Conservation (phyloP, 208 protist species). For the Leishmania mexicana region DNA sequence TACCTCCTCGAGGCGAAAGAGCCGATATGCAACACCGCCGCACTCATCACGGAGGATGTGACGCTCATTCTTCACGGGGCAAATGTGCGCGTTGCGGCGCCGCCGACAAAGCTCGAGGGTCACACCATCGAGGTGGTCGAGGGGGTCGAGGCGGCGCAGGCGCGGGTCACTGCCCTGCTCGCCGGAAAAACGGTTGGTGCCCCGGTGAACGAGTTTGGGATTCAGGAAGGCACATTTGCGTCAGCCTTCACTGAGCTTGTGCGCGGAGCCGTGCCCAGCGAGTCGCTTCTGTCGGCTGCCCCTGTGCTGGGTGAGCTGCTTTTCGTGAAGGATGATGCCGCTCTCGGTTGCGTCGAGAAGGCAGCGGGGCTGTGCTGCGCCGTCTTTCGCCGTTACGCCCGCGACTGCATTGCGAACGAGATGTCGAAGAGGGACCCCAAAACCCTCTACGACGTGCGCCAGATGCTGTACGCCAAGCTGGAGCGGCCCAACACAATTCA, state of each 20-base stretch:
- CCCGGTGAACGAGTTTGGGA: slow-evolving; percentile 68
- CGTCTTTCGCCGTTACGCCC: slow-evolving; percentile 76
- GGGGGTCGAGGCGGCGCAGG: slow-evolving; percentile 11
- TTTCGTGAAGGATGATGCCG: slow-evolving; percentile 81
- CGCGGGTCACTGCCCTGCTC: slow-evolving; percentile 31
- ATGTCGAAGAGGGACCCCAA: slow-evolving; percentile 51
- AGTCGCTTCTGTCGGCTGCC: slow-evolving; percentile 54
- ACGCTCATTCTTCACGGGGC: slow-evolving; percentile 53
- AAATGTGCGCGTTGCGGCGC: slow-evolving; percentile 19
- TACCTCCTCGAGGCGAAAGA: slow-evolving; percentile 62
- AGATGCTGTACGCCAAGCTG: slow-evolving; percentile 69
- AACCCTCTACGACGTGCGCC: slow-evolving; percentile 64
- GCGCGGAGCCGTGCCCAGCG: slow-evolving; percentile 24
- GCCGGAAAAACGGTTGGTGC: slow-evolving; percentile 47
- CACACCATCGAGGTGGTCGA: slow-evolving; percentile 18
- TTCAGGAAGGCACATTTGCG: slow-evolving; percentile 80
- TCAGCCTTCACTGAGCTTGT: slow-evolving; percentile 39
- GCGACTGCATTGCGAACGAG: slow-evolving; percentile 57
- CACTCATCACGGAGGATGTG: slow-evolving; percentile 44
- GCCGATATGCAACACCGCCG: slow-evolving; percentile 52
- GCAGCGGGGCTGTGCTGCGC: slow-evolving; percentile 79
- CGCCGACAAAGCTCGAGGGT: slow-evolving; percentile 18
- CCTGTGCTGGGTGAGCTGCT: slow-evolving; percentile 76
- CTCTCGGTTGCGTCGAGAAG: slow-evolving; percentile 65
- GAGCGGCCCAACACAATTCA: slow-evolving; percentile 72